Evolutionary conservation across 495 filamentous ascomycete species (phyloP), one percentile per base, ranked within the genome.

Genomic region (Parachaetomium inaequale): DNA sequence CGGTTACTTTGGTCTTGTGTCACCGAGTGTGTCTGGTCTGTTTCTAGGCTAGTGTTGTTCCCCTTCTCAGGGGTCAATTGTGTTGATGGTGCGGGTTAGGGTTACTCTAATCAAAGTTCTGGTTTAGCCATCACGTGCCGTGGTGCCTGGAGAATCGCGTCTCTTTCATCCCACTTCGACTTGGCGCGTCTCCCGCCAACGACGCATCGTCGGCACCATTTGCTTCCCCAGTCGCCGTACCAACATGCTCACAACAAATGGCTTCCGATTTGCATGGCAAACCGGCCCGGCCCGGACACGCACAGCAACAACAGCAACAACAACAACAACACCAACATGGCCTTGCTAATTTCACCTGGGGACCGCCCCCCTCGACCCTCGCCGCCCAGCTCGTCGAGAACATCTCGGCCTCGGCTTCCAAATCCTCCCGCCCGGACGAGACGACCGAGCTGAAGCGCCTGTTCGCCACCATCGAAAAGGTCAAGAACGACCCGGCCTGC

Each of bases 291-390:
- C 61, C 61, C 40, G 29, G 23, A 15, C 15, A 43, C 17, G 19
- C n/a, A n/a, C n/a, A 54, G 23, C 51, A 54, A 38, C 51, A 32
- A 28, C 52, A 40, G 21, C 34, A 55, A 42, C 52, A 25, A 26
- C 55, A 31, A 32, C 40, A 32, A 23, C 55, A 25, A 6, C 29
- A 38, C 8, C 34, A 7, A 25, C 43, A 43, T 43, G 21, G 31
- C 32, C 15, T 45, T 17, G 32, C 36, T 19, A 42, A 40, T 32
- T 19, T 17, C 49, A n/a, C 29, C 23, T 7, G 21, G 7, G 67
- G 40, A 11, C 80, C 82, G 54, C 84, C 87, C 28, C 84, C 86
- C 21, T 89, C 88, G n/a, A 87, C 87, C 36, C 73, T 91, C 59
- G 86, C 87, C 29, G 85, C 84, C 11, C 84, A 88, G 59, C 78